phyloP scores from a whole-genome alignment of 148 eudicot genomes.

The Dianthus caryophyllus region DNA sequence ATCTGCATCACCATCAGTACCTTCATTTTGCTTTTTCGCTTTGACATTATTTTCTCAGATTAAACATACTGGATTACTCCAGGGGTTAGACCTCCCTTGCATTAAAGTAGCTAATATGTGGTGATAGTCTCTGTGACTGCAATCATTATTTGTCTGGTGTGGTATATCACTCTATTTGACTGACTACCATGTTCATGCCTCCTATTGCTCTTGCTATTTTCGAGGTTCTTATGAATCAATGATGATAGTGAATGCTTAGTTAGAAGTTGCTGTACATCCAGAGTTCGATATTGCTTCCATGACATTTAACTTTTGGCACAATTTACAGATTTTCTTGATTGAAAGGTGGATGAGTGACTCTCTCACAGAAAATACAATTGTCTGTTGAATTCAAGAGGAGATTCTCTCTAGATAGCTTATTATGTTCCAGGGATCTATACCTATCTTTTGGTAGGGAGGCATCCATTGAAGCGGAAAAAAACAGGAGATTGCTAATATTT shows the following conservation, averaged over 20 bases:
- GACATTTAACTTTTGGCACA: conserved; percentile 99
- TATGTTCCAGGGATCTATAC: conserved; percentile 55
- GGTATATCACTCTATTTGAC: neutral
- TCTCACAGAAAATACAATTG: neutral
- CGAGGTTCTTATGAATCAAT: conserved; percentile 90
- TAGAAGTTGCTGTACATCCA: conserved; percentile 89
- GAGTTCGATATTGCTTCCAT: conserved; percentile 97
- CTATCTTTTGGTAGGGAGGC: conserved; percentile 55
- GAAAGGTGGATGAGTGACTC: conserved; percentile 72
- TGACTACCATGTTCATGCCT: neutral
- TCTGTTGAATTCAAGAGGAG: conserved; percentile 12
- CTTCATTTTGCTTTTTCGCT: neutral
- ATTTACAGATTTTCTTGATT: conserved; percentile 71
- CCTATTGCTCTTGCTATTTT: conserved; percentile 13
- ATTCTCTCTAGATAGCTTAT: conserved; percentile 2
- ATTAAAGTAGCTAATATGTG: conserved; percentile 1
- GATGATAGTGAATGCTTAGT: conserved; percentile 78
- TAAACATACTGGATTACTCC: neutral
- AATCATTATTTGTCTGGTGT: too few relatives aligned
- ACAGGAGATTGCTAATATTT: conserved; percentile 59
- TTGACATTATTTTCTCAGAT: neutral
- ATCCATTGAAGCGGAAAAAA: conserved; percentile 73
- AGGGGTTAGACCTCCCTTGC: conserved; percentile 3
- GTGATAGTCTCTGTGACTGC: too few relatives aligned
- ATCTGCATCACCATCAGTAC: neutral